phyloP scores from a whole-genome alignment of 768 basidiomycete genomes.

The Mycena olivaceomarginata region DNA sequence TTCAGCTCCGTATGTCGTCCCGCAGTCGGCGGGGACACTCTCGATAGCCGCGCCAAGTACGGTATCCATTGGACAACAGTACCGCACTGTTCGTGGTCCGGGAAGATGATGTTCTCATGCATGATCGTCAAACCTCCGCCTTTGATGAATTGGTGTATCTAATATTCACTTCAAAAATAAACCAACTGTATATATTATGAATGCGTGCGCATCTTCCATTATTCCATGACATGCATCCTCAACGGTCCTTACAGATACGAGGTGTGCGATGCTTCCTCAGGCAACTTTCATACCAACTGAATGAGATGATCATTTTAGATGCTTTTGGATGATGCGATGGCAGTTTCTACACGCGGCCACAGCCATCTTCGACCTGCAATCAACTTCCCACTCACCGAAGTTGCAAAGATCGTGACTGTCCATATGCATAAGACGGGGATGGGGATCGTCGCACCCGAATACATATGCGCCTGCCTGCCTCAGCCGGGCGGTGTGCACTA shows the following conservation, averaged over 20 bases:
- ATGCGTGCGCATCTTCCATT: not conserved
- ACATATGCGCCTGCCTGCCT: conserved; percentile 16
- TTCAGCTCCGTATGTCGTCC: conserved; percentile 38
- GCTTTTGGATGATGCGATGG: conserved; percentile 38
- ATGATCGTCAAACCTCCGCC: too few relatives aligned
- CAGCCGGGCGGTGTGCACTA: conserved; percentile 29
- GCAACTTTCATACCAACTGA: conserved; percentile 8
- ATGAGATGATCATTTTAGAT: conserved; percentile 25
- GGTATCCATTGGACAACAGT: conserved; percentile 39
- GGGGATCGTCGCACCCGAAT: not conserved
- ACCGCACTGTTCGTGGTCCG: conserved; percentile 9
- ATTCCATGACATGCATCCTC: not conserved
- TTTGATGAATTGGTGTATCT: too few relatives aligned
- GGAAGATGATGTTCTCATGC: not conserved
- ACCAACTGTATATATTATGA: not conserved
- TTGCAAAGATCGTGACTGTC: not conserved
- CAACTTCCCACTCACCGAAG: conserved; percentile 24
- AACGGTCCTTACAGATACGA: not conserved
- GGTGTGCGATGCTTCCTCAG: not conserved
- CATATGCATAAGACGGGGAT: conserved; percentile 1
- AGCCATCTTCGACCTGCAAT: not conserved
- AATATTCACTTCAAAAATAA: not conserved
- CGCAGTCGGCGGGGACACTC: conserved; percentile 8
- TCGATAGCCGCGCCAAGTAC: conserved; percentile 42
- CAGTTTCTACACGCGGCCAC: conserved; percentile 3